Conservation (phyloP, 164 flowering plant species). For the Aristolochia contorta region DNA sequence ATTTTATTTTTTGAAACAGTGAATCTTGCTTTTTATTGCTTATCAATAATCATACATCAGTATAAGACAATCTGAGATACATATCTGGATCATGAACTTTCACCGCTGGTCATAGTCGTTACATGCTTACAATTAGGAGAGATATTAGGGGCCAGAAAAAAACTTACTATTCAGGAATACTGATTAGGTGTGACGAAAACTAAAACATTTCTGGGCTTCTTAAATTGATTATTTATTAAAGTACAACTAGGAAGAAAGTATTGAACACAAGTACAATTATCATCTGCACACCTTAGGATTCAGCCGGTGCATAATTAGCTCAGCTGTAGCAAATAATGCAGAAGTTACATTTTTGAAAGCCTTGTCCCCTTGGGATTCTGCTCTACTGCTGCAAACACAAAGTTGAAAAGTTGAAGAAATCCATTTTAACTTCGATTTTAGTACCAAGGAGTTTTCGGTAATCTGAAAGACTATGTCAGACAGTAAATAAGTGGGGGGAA, state of each 20-base stretch:
- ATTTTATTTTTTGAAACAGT: too few relatives aligned
- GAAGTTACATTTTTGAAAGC: conserved; percentile 32
- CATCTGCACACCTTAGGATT: conserved; percentile 37
- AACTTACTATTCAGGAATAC: neutral
- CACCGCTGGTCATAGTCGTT: too few relatives aligned
- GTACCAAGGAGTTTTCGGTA: neutral
- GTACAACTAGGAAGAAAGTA: neutral
- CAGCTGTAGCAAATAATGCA: conserved; percentile 34
- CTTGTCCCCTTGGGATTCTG: conserved; percentile 19
- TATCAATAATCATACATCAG: too few relatives aligned
- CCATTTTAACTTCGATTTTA: neutral
- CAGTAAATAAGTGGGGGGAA: neutral
- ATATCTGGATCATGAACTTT: too few relatives aligned
- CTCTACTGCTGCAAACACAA: conserved; percentile 32
- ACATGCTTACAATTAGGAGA: too few relatives aligned
- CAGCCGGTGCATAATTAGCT: conserved; percentile 34
- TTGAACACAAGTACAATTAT: neutral
- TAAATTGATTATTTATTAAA: too few relatives aligned
- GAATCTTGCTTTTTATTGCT: too few relatives aligned
- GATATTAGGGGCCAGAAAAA: neutral
- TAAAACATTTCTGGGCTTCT: too few relatives aligned
- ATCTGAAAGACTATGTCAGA: neutral
- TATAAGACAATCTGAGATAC: too few relatives aligned
- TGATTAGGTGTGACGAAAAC: too few relatives aligned
- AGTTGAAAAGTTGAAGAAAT: too few relatives aligned